phyloP scores from a whole-genome alignment of 129 eudicot genomes.

The Kitagawia praeruptora region DNA sequence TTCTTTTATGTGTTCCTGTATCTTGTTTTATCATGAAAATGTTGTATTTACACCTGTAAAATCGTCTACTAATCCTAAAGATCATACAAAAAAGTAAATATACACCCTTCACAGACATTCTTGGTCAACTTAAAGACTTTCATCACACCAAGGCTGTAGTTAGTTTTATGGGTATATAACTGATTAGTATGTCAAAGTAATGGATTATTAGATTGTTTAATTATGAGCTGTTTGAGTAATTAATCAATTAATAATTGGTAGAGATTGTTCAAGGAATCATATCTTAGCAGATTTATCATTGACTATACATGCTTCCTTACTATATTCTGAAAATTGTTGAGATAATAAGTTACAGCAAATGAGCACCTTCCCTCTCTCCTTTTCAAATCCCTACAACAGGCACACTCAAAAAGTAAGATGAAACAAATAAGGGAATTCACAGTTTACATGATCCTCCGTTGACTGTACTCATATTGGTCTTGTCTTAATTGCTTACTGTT shows the following conservation, averaged over 20 bases:
- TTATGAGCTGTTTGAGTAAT: neutral
- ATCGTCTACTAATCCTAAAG: too few species aligned
- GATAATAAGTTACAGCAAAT: neutral
- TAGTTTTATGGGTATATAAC: neutral
- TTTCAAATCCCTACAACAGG: neutral
- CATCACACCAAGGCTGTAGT: neutral
- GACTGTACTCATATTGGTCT: neutral
- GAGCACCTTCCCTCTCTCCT: neutral
- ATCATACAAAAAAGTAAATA: too few species aligned
- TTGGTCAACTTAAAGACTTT: neutral
- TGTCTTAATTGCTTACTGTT: conserved; percentile 6
- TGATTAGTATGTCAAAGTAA: neutral
- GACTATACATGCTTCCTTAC: neutral
- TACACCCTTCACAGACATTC: neutral
- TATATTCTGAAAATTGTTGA: neutral
- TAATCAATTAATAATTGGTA: neutral
- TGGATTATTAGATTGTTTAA: neutral
- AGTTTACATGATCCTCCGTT: neutral
- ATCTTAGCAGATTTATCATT: neutral
- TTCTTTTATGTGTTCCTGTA: too few species aligned
- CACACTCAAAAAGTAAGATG: neutral
- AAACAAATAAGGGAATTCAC: neutral
- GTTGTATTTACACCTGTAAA: too few species aligned
- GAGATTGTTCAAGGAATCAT: neutral
- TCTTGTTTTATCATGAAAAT: too few species aligned